Base-by-base conservation (phyloP, 148 eudicot species). In the Chenopodium album region DNA sequence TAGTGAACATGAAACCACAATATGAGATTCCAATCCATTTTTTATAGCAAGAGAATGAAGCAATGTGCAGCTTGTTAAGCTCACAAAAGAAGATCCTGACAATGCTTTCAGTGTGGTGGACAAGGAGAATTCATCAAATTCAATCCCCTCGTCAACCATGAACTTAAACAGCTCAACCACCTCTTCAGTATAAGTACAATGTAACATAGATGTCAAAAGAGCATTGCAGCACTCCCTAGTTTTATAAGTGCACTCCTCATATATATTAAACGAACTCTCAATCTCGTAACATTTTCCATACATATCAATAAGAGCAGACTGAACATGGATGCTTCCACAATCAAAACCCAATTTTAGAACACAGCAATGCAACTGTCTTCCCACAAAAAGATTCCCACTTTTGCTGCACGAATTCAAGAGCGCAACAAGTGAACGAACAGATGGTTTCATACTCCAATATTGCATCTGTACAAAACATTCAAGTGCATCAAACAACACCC, bases 221-320 rank as follows among this genome's bases (percentile, higher is more conserved):
- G 97, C 85, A 84, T 93, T 93, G 82, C 94, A 90, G 81, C 91
- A 87, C 80, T 87, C 97, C 65, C 67, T 78, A 28, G 82, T 87
- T 85, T 78, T 87, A 64, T 72, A 78, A 17, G 80, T 87, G 79
- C 80, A 83, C 47, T 82, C 73, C 62, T 90, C 87, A 29, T 88
- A 90, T 80, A 89, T 54, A 63, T 75, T 73, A 31, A 87, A 82
- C 12, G 98, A 87, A 82, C 89, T 85, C 34, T 73, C 87, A 28
- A 91, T 88, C n/a, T 91, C 91, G 74, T 87, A 89, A 86, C 92
- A 90, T 85, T 94, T 93, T 73, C 98, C 98, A 85, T 94, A 92
- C 95, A 93, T 94, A 84, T 94, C 87, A 50, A 94, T 94, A 81
- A 94, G 81, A 85, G 97, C 92, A 74, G 98, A 92, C 60, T 88